Evolutionary conservation across 768 basidiomycete species (phyloP).

Genomic region (Pleurotus tuoliensis): DNA sequence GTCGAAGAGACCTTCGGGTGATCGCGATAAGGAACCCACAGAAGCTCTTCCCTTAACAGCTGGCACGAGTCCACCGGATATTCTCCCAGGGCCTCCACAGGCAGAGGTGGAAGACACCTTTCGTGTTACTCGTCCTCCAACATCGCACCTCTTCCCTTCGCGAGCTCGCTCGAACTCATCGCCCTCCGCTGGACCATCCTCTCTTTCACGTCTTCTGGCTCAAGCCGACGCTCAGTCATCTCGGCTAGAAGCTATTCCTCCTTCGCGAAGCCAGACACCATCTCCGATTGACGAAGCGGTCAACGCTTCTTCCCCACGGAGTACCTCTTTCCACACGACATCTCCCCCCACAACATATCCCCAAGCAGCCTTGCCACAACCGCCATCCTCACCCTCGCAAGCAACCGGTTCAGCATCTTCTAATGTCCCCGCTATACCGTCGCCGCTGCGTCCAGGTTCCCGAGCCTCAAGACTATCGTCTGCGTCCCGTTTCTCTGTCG

Average conservation of each 20-base stretch:
- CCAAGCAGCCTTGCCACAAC: constrained; percentile 29
- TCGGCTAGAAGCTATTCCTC: constrained; percentile 18
- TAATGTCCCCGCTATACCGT: constrained; percentile 34
- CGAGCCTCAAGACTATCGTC: constrained; percentile 67
- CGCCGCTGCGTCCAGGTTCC: constrained; percentile 69
- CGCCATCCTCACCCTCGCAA: constrained; percentile 32
- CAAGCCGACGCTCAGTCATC: constrained; percentile 43
- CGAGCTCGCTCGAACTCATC: constrained; percentile 65
- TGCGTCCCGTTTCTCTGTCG: constrained; percentile 64
- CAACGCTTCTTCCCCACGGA: neutral
- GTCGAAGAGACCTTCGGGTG: constrained; percentile 40
- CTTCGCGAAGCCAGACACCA: constrained; percentile 25
- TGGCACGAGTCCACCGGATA: constrained; percentile 32
- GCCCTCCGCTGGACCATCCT: constrained; percentile 70
- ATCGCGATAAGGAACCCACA: constrained; percentile 31
- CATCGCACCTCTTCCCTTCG: constrained; percentile 61
- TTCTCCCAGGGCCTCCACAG: constrained; percentile 60
- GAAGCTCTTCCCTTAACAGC: constrained; percentile 23
- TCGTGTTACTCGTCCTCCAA: constrained; percentile 59
- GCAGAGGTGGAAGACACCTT: constrained; percentile 75
- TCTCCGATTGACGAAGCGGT: constrained; percentile 18
- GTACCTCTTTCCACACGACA: neutral
- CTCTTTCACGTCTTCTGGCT: constrained; percentile 73
- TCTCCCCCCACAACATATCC: constrained; percentile 12
- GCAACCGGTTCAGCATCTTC: constrained; percentile 31